A percentile compares a stretch with the other conserved stretches of the same genome.
Conservation (phyloP, 371 early-diverging fungal genomes). For the Rhizopus microsporus region DNA sequence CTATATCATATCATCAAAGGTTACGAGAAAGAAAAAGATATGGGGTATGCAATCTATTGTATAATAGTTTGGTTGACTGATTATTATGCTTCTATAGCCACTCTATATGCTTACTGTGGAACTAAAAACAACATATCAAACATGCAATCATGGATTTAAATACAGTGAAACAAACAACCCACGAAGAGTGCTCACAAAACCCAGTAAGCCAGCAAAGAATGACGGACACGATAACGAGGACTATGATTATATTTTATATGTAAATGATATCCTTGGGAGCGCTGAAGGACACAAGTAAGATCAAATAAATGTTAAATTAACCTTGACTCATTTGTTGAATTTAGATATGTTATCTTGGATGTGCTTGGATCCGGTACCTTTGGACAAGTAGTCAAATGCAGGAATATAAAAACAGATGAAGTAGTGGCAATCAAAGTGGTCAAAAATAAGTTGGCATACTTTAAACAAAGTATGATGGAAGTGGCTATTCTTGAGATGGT, state of each 20-base stretch:
- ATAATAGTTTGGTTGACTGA: not conserved
- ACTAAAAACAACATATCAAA: constrained; percentile 28
- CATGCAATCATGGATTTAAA: constrained; percentile 69
- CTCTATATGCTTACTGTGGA: constrained; percentile 28
- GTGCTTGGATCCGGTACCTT: constrained; percentile 98
- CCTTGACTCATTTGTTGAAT: not conserved
- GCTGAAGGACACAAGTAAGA: constrained; percentile 81
- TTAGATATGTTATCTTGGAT: constrained; percentile 84
- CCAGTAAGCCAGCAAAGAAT: constrained; percentile 86
- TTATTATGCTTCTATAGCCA: constrained; percentile 18
- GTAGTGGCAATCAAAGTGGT: constrained; percentile 96
- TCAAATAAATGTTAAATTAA: not conserved
- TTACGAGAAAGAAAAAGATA: constrained; percentile 26
- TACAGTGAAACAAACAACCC: constrained; percentile 82
- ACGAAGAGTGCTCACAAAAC: constrained; percentile 93
- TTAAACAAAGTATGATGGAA: constrained; percentile 96
- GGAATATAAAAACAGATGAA: constrained; percentile 82
- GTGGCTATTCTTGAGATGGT: constrained; percentile 87
- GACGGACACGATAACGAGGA: constrained; percentile 96
- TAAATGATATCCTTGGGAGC: constrained; percentile 86
- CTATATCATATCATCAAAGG: constrained; percentile 25
- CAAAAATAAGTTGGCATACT: constrained; percentile 95
- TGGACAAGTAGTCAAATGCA: constrained; percentile 97
- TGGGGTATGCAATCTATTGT: constrained; percentile 16
- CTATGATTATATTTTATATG: constrained; percentile 94